phyloP scores from a whole-genome alignment of 805 yeast species.

The Candida nitratophila region DNA sequence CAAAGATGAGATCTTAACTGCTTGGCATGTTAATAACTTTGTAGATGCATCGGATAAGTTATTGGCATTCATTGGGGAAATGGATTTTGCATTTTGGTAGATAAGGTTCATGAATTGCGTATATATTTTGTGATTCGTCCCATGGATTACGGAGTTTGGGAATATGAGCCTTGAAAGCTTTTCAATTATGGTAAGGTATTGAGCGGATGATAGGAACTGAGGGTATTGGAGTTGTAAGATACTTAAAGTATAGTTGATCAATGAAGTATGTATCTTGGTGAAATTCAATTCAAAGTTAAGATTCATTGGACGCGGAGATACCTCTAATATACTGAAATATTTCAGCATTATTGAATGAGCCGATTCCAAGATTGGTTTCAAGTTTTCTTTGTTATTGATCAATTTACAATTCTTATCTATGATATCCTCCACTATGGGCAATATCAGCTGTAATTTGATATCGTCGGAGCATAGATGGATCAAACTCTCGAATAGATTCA shows the following conservation, averaged over 20 bases:
- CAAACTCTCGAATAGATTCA: conserved; percentile 41
- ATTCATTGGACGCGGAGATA: conserved; percentile 13
- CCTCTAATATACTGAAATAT: conserved; percentile 17
- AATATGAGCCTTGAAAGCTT: conserved; percentile 41
- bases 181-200: conserved; percentile 50
- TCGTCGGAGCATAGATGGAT: conserved; percentile 27
- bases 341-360: conserved; percentile 53
- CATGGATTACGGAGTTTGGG: conserved; percentile 28
- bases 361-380: conserved; percentile 42
- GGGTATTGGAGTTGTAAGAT: conserved; percentile 51
- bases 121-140: conserved; percentile 17
- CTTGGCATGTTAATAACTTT: conserved; percentile 28
- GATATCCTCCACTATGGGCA: conserved; percentile 19
- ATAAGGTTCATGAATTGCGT: background rate
- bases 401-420: conserved; percentile 6
- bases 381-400: conserved; percentile 11
- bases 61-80: too few species aligned
- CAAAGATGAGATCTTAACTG: conserved; percentile 40
- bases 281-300: conserved; percentile 11
- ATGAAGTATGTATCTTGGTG: conserved; percentile 7
- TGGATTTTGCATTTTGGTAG: conserved; percentile 3
- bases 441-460: conserved; percentile 20
- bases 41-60: conserved; percentile 18
- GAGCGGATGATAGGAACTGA: conserved; percentile 39
- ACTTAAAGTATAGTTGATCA: conserved; percentile 36